These are phyloP conservation scores for Cenchrus fungigraminus DNA, from an alignment of 176 grass and related monocot genomes.

Conservation along the genomic window DNA sequence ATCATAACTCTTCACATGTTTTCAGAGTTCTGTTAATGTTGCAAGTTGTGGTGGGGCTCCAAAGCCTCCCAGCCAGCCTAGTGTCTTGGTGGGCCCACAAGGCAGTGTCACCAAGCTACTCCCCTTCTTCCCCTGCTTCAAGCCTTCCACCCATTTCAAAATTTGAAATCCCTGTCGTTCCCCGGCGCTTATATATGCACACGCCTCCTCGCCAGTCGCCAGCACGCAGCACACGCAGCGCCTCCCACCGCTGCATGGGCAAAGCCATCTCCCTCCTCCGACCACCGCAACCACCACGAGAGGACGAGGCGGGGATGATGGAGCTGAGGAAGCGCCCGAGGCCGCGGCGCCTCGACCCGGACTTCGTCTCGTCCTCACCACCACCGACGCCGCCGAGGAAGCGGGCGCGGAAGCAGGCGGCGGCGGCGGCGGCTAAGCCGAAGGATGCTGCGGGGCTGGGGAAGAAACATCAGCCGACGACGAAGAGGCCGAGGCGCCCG, in stretches of 20 bases:
- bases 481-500: slow-evolving; percentile 30
- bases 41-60: background rate
- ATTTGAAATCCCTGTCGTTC: slow-evolving; percentile 47
- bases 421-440: background rate
- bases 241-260: slow-evolving; percentile 57
- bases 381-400: slow-evolving; percentile 28
- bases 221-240: slow-evolving; percentile 9
- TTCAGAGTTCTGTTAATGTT: background rate
- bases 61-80: background rate
- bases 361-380: slow-evolving; percentile 52
- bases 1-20: background rate
- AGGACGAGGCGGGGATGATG: slow-evolving; percentile 41
- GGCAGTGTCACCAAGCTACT: slow-evolving; percentile 6
- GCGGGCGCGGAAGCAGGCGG: slow-evolving; percentile 32
- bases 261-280: slow-evolving; percentile 56
- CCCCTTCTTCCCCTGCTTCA: too few species aligned
- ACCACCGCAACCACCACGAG: slow-evolving; percentile 21
- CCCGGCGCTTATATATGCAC: slow-evolving; percentile 49
- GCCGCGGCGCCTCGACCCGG: slow-evolving; percentile 40
- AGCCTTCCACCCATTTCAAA: slow-evolving; percentile 50
- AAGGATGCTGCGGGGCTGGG: background rate
- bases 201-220: slow-evolving; percentile 1
- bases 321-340: slow-evolving; percentile 54
- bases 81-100: background rate
- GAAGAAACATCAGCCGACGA: slow-evolving; percentile 2